Evolutionary conservation across 345 rosid species (phyloP).

Genomic region (Bretschneidera sinensis): DNA sequence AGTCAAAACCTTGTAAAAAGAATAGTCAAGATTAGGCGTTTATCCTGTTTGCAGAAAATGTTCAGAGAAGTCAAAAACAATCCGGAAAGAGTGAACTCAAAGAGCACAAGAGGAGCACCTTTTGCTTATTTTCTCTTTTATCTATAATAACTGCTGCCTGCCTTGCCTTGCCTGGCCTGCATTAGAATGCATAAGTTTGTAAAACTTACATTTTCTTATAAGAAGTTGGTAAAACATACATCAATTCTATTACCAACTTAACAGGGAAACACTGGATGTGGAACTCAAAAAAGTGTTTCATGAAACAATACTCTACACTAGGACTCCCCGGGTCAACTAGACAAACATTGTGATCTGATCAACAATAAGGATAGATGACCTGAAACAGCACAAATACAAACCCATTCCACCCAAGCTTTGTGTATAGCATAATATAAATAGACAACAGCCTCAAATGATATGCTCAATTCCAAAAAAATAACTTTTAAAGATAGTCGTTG

Average conservation of each 20-base stretch:
- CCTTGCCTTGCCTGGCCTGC: conserved; percentile 93
- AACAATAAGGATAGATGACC: not conserved
- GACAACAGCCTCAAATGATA: not conserved
- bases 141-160: conserved; percentile 79
- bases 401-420: not conserved
- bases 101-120: conserved; percentile 37
- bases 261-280: not conserved
- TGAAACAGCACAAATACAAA: not conserved
- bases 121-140: conserved; percentile 88
- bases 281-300: not conserved
- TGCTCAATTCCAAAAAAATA: not conserved
- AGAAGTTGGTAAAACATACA: too few species aligned
- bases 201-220: too few species aligned
- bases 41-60: conserved; percentile 55
- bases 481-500: too few species aligned
- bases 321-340: not conserved
- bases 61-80: conserved; percentile 10
- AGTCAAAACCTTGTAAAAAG: conserved; percentile 28
- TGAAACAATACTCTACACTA: not conserved
- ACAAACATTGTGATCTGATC: not conserved
- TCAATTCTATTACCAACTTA: not conserved
- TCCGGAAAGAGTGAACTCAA: not conserved
- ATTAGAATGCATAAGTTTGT: not conserved
- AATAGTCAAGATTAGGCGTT: conserved; percentile 62
- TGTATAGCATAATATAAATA: not conserved